phyloP scores from a whole-genome alignment of 805 yeast genomes.

The Saccharomyces paradoxus region DNA sequence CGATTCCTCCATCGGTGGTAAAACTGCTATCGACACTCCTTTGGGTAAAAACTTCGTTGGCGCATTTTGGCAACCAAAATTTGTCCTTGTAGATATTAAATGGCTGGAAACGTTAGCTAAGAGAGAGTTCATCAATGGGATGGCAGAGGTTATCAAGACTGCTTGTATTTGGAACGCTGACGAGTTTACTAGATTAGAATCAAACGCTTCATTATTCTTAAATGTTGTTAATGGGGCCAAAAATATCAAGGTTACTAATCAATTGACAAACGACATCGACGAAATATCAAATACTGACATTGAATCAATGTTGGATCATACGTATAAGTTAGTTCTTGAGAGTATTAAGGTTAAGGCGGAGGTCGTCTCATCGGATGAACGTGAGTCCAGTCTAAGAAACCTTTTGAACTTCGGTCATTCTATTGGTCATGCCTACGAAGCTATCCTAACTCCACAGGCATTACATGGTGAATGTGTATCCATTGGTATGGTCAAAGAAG shows the following conservation, averaged over 20 bases:
- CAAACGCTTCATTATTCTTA: slow-evolving; percentile 60
- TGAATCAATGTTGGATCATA: slow-evolving; percentile 58
- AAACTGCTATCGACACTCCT: slow-evolving; percentile 96
- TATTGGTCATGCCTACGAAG: slow-evolving; percentile 97
- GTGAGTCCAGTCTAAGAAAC: slow-evolving; percentile 90
- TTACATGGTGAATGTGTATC: slow-evolving; percentile 98
- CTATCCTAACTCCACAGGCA: slow-evolving; percentile 92
- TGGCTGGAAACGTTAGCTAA: slow-evolving; percentile 84
- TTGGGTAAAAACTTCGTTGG: slow-evolving; percentile 93
- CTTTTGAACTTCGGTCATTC: slow-evolving; percentile 92
- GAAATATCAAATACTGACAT: slow-evolving; percentile 52
- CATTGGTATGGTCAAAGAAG: slow-evolving; percentile 90
- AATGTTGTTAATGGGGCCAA: slow-evolving; percentile 45
- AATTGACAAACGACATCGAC: slow-evolving; percentile 27
- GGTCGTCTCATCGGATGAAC: slow-evolving; percentile 88
- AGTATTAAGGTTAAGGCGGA: slow-evolving; percentile 87
- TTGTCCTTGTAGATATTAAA: slow-evolving; percentile 78
- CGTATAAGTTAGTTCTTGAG: slow-evolving; percentile 71
- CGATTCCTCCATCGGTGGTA: slow-evolving; percentile 96
- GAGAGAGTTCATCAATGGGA: slow-evolving; percentile 93
- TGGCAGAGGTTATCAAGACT: slow-evolving; percentile 96
- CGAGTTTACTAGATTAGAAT: slow-evolving; percentile 80
- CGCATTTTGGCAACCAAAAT: slow-evolving; percentile 93
- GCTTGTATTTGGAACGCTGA: slow-evolving; percentile 95
- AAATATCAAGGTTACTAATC: slow-evolving; percentile 10